Evolutionary conservation across 768 basidiomycete species (phyloP).

Genomic region (Xerocomus potaroensis): DNA sequence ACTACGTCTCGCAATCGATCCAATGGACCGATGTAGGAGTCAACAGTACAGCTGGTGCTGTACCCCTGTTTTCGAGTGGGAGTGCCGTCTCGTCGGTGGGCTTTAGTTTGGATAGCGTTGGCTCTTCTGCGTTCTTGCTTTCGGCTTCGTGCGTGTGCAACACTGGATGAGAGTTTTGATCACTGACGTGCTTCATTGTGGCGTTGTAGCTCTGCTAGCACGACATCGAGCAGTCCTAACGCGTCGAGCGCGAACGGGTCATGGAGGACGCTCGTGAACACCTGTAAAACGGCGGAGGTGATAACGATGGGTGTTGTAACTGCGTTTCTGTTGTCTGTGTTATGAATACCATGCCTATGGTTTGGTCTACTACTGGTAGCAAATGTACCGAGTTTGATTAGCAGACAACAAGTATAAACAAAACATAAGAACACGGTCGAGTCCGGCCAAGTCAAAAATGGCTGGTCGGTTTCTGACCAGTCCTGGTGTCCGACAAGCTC

Average conservation of each 20-base stretch:
- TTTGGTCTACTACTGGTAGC: no score
- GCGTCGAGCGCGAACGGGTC: neutral
- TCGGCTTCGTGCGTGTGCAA: conserved; percentile 13
- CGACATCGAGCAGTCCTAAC: neutral
- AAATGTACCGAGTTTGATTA: no score
- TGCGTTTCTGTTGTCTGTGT: no score
- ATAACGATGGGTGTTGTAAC: no score
- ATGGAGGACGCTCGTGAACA: neutral
- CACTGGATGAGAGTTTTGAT: neutral
- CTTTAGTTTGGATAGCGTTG: conserved; percentile 12
- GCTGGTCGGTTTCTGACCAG: conserved; percentile 15
- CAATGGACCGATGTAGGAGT: conserved; percentile 29
- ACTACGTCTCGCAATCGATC: conserved; percentile 36
- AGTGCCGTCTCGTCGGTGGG: conserved; percentile 10
- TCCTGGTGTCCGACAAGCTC: conserved; percentile 14
- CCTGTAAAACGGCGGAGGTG: no score
- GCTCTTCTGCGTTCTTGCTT: conserved; percentile 19
- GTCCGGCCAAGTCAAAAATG: conserved; percentile 5
- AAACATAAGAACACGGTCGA: no score
- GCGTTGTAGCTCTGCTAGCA: neutral
- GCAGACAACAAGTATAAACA: no score
- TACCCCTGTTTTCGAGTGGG: conserved; percentile 14
- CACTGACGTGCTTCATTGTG: neutral
- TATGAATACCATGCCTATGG: no score
- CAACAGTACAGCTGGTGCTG: neutral